Percentiles rank a stretch among this genome's conserved stretches.
Evolutionary conservation across 176 grass and related monocot genomes (phyloP).

Genomic region (Olyra latifolia): DNA sequence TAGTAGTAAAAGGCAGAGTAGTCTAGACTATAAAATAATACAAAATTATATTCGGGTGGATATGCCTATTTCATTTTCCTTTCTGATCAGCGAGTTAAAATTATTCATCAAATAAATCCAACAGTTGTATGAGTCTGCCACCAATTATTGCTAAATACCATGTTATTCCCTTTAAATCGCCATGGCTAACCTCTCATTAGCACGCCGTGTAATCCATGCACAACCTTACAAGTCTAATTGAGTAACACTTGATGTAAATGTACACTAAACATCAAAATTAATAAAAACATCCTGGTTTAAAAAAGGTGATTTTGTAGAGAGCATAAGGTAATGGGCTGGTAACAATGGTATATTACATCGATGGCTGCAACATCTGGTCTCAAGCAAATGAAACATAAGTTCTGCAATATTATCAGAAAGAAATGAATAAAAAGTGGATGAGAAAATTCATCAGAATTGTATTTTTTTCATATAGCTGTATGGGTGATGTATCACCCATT

Average conservation of each 20-base stretch:
- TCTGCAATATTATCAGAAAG: no score
- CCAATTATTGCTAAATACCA: not conserved
- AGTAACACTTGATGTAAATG: not conserved
- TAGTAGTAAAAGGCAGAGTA: not conserved
- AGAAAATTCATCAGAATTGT: not conserved
- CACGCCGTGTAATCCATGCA: not conserved
- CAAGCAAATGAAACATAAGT: not conserved
- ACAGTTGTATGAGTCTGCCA: not conserved
- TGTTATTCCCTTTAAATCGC: not conserved
- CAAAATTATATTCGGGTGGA: not conserved
- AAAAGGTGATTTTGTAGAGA: no score
- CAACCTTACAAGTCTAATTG: not conserved
- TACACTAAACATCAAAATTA: not conserved
- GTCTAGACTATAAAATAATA: not conserved
- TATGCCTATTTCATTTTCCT: not conserved
- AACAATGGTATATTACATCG: not conserved
- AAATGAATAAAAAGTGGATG: not conserved
- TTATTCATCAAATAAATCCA: not conserved
- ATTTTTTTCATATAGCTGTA: not conserved
- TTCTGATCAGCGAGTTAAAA: not conserved
- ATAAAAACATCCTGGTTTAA: not conserved
- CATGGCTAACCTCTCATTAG: not conserved
- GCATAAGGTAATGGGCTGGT: not conserved
- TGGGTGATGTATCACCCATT: not conserved
- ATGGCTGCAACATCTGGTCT: not conserved